Base-by-base conservation (phyloP, 192 early-diverging fungal species). In the Rhizoclosmatium sp. region DNA sequence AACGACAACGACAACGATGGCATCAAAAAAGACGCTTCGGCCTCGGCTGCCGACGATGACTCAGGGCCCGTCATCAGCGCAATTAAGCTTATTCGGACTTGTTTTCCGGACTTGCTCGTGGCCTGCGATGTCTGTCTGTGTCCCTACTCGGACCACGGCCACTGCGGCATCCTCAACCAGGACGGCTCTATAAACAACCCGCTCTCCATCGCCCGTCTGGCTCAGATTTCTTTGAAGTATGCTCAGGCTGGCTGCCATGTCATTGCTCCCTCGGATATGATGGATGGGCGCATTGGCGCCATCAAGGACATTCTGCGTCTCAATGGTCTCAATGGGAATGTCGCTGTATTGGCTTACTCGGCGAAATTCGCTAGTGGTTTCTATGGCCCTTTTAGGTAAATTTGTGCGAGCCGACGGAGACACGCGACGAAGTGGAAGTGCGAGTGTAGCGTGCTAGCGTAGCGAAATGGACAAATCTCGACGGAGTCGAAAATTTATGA, bases 71-170 rank as follows among this genome's bases (percentile, higher is more conserved):
- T 96, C 39, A 94, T 99, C 62, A 89, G 87, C 59, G 94, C 95
- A 19, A 87, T 98, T 81, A 85, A 90, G 65, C 78, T 95, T 16
- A 84, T 99, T 79, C 91, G 94, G 65, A 75, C 83, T 21, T 83
- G 83, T 47, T 99, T 94, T 84, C 95, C 98, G 0, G 71, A 84
- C 3, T 84, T 99, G 14, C 89, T 95, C 45, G 88, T 99, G 45
- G 95, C 93, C 47, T 96, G 94, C 83, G 98, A 99, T 85, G 91
- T 99, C 14, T 99, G 98, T 78, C 87, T 99, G 2, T 99, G 98
- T 85, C 96, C 93, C 59, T 99, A 96, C 87, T 98, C 98, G 1
- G 87, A 84, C 45, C 98, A 99, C 86, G 98, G 98, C 16, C 98
- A 99, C 84, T 99, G 98, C 81, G 98, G 97, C 21, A 67, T 85